phyloP scores from a whole-genome alignment of 2,329 filamentous ascomycete species.

The Phaeophleospora eucalypticola region DNA sequence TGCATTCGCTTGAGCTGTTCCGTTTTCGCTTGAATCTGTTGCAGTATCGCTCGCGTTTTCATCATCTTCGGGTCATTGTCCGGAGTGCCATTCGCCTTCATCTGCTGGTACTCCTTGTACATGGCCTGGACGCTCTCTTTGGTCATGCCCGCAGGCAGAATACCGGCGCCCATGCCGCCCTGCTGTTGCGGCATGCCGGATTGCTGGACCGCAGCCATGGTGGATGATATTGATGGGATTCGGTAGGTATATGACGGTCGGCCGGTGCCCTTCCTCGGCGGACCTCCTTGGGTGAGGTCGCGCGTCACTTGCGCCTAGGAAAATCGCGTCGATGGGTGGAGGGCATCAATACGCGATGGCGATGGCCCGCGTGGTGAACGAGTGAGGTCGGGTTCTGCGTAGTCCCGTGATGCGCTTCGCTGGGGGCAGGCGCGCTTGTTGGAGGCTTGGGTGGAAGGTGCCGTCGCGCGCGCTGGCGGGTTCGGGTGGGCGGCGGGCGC shows the following conservation, averaged over 20 bases:
- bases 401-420: background rate
- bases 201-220: slow-evolving; percentile 29
- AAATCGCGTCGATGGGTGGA: slow-evolving; percentile 6
- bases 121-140: slow-evolving; percentile 75
- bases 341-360: slow-evolving; percentile 8
- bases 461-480: background rate
- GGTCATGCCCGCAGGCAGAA: slow-evolving; percentile 54
- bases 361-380: slow-evolving; percentile 4
- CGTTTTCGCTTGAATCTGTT: slow-evolving; percentile 57
- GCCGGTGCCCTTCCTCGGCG: slow-evolving; percentile 7
- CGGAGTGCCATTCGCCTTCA: slow-evolving; percentile 80
- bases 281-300: slow-evolving; percentile 9
- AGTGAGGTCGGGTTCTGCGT: slow-evolving; percentile 2
- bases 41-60: slow-evolving; percentile 72
- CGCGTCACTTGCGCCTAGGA: slow-evolving; percentile 15
- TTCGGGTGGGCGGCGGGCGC: background rate
- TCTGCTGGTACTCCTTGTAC: slow-evolving; percentile 80
- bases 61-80: slow-evolving; percentile 81
- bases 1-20: slow-evolving; percentile 49
- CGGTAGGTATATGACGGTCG: slow-evolving; percentile 6
- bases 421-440: background rate
- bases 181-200: slow-evolving; percentile 24
- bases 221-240: slow-evolving; percentile 12
- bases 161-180: slow-evolving; percentile 12
- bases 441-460: background rate